Evolutionary conservation across 2,329 filamentous ascomycete genomes (phyloP).

Genomic region (Ascochyta pisi): DNA sequence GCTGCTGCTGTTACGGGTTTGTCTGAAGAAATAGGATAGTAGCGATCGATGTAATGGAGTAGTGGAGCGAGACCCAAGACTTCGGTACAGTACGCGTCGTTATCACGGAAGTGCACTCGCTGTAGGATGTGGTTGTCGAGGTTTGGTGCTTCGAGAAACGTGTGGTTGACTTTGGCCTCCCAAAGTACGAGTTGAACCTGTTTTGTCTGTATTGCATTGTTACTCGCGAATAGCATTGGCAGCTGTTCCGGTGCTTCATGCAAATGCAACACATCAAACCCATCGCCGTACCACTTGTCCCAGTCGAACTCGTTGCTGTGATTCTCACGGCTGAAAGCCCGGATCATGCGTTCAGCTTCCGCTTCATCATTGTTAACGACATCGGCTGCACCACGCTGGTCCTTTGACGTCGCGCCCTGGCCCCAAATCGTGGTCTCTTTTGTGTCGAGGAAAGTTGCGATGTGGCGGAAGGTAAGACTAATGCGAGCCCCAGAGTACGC

Average conservation of each 20-base stretch:
- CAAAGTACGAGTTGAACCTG: conserved; percentile 44
- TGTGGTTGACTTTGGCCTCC: conserved; percentile 32
- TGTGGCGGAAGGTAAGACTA: conserved; percentile 87
- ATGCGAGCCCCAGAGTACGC: conserved; percentile 80
- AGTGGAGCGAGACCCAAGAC: conserved; percentile 32
- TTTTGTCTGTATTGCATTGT: conserved; percentile 37
- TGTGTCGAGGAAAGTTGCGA: conserved; percentile 80
- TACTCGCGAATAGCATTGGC: conserved; percentile 50
- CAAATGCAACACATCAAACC: conserved; percentile 82
- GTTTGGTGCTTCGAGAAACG: conserved; percentile 23
- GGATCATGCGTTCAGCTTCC: conserved; percentile 73
- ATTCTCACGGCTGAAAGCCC: conserved; percentile 87
- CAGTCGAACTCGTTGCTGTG: conserved; percentile 74
- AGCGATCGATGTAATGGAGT: conserved; percentile 46
- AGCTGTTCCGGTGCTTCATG: conserved; percentile 36
- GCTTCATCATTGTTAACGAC: conserved; percentile 74
- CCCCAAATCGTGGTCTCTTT: conserved; percentile 81
- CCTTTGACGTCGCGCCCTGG: conserved; percentile 81
- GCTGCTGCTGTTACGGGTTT: conserved; percentile 26
- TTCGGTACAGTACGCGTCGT: conserved; percentile 44
- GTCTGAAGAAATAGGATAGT: conserved; percentile 31
- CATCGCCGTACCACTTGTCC: conserved; percentile 75
- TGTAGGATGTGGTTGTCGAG: conserved; percentile 25
- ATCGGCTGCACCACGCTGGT: conserved; percentile 61
- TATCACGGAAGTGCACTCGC: conserved; percentile 43